Percentiles rank a stretch among this genome's conserved stretches.
phyloP scores from a whole-genome alignment of 768 basidiomycete genomes.

The Pholiota microspora region DNA sequence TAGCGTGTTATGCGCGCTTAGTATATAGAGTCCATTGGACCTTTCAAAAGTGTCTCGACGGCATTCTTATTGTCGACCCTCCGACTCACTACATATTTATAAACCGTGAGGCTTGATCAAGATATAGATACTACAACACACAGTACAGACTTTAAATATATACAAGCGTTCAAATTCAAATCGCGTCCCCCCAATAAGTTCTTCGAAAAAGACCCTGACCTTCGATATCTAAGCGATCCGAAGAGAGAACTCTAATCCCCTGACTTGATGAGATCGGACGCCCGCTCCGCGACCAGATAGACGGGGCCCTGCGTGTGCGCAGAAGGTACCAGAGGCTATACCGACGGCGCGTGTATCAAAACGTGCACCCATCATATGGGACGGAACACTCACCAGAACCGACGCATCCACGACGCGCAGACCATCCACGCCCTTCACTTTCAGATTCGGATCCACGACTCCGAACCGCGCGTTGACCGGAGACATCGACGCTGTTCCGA shows the following conservation, averaged over 20 bases:
- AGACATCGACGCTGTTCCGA: constrained; percentile 23
- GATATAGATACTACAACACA: not conserved
- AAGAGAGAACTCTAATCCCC: not conserved
- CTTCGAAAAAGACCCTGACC: too few species aligned
- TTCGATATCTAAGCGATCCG: not conserved
- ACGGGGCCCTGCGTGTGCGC: constrained; percentile 15
- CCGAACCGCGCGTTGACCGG: constrained; percentile 15
- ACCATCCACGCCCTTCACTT: constrained; percentile 23
- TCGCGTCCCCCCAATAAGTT: too few species aligned
- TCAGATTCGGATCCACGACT: constrained; percentile 28
- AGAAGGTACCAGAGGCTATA: constrained; percentile 16
- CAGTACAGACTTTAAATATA: too few species aligned
- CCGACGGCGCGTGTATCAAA: too few species aligned
- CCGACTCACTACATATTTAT: not conserved
- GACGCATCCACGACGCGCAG: constrained; percentile 30
- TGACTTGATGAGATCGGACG: constrained; percentile 10
- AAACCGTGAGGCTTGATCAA: not conserved
- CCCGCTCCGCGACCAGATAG: constrained; percentile 18
- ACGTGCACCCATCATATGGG: not conserved
- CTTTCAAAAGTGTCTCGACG: too few species aligned
- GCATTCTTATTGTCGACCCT: too few species aligned
- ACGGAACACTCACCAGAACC: constrained; percentile 20
- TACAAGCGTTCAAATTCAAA: too few species aligned
- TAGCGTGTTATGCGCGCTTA: not conserved
- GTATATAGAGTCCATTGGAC: not conserved